Conservation (phyloP, 352 stramenopile genomes). For the Blastocystis hominis region DNA sequence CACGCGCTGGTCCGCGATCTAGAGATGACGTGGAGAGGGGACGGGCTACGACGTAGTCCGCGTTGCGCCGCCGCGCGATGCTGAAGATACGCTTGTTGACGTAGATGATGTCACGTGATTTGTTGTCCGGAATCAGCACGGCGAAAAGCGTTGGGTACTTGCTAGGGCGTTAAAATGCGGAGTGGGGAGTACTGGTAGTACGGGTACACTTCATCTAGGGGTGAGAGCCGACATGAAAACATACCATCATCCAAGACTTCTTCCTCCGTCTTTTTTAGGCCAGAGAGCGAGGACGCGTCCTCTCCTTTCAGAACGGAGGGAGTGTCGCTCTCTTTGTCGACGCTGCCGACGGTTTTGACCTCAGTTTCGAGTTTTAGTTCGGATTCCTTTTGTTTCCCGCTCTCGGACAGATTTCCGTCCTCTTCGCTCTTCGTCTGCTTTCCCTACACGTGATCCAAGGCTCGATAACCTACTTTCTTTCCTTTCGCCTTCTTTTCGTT, state of each 20-base stretch:
- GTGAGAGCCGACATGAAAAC: background rate
- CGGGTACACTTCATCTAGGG: constrained; percentile 14
- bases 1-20: constrained; percentile 19
- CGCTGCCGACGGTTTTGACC: background rate
- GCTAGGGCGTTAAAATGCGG: background rate
- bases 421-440: background rate
- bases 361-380: background rate
- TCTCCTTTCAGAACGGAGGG: background rate
- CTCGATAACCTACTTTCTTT: background rate
- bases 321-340: background rate
- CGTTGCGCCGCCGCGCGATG: constrained; percentile 24
- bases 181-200: background rate
- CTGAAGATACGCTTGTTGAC: constrained; percentile 29
- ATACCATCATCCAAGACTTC: constrained; percentile 39
- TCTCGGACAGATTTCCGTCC: background rate
- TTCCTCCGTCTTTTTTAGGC: constrained; percentile 26
- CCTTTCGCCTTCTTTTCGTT: background rate
- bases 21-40: background rate
- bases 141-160: constrained; percentile 43
- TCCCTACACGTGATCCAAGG: background rate
- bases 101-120: constrained; percentile 34
- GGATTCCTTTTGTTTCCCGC: background rate
- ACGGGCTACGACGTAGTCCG: constrained; percentile 18
- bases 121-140: constrained; percentile 45
- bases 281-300: background rate